These are phyloP conservation scores for Vinca major DNA, from an alignment of 305 asterid genomes.

Conservation along the genomic window DNA sequence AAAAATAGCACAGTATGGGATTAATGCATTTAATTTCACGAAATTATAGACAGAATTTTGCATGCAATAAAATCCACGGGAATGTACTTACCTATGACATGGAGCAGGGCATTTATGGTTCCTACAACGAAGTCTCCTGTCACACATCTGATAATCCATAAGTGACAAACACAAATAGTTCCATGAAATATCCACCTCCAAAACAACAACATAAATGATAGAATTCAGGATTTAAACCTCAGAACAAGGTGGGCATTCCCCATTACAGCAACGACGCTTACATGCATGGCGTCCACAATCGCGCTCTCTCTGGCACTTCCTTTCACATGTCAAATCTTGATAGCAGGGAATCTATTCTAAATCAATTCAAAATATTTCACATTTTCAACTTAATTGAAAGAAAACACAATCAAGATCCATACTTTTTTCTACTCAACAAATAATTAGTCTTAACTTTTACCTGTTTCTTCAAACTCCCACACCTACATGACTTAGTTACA, in stretches of 20 bases:
- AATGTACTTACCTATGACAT: constrained; percentile 81
- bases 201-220: background rate
- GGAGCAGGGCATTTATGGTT: constrained; percentile 97
- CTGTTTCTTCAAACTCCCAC: constrained; percentile 90
- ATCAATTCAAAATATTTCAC: constrained; percentile 32
- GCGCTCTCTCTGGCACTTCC: constrained; percentile 74
- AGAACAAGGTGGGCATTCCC: constrained; percentile 90
- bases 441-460: constrained; percentile 25
- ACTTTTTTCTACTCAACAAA: background rate
- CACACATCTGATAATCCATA: constrained; percentile 55
- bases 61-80: constrained; percentile 10
- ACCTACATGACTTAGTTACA: constrained; percentile 76
- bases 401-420: constrained; percentile 5
- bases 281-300: constrained; percentile 92
- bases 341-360: constrained; percentile 77
- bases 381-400: background rate
- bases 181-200: background rate
- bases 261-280: constrained; percentile 88
- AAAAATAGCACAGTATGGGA: background rate
- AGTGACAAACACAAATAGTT: constrained; percentile 9
- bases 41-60: background rate
- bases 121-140: constrained; percentile 82
- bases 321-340: constrained; percentile 87
- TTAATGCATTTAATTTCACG: background rate
- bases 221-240: constrained; percentile 47